Conservation (phyloP, 176 grass and related monocot genomes). For the Bonia amplexicaulis region DNA sequence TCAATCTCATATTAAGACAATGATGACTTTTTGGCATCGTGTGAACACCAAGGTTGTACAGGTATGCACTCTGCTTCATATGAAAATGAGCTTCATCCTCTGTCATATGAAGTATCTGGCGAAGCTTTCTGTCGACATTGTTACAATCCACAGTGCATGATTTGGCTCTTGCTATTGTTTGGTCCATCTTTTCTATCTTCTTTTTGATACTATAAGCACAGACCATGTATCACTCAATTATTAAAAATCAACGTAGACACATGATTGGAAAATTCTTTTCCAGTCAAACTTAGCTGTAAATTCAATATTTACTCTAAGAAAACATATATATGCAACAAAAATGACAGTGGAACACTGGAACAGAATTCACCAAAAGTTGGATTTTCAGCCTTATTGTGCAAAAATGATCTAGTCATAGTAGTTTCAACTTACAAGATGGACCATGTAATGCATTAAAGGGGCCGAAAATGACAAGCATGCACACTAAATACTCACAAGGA, state of each 20-base stretch:
- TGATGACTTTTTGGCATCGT: slow-evolving; percentile 98
- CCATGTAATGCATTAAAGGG: slow-evolving; percentile 7
- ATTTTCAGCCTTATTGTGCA: neutral
- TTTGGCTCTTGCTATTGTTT: slow-evolving; percentile 63
- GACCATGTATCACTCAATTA: neutral
- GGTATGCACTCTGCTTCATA: slow-evolving; percentile 94
- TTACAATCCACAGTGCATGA: slow-evolving; percentile 79
- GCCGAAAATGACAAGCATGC: neutral
- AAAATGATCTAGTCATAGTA: neutral
- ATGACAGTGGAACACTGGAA: neutral
- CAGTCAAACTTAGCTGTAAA: neutral
- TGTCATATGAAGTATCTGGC: slow-evolving; percentile 93
- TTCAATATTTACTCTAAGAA: slow-evolving; percentile 2
- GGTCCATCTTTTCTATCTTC: slow-evolving; percentile 78
- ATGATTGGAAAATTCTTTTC: neutral
- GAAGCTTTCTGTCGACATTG: slow-evolving; percentile 86
- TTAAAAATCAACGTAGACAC: neutral
- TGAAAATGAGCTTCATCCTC: slow-evolving; percentile 97
- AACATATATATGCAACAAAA: slow-evolving; percentile 3
- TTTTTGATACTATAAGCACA: slow-evolving; percentile 60
- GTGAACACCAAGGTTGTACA: slow-evolving; percentile 94
- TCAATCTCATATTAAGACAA: slow-evolving; percentile 97
- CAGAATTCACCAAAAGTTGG: neutral
- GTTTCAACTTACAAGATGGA: slow-evolving; percentile 11
- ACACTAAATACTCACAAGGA: slow-evolving; percentile 61